Evolutionary conservation across 2,329 filamentous ascomycete genomes (phyloP), one percentile per base, ranked within the genome.

Genomic region (Amesomyces nigricolor): DNA sequence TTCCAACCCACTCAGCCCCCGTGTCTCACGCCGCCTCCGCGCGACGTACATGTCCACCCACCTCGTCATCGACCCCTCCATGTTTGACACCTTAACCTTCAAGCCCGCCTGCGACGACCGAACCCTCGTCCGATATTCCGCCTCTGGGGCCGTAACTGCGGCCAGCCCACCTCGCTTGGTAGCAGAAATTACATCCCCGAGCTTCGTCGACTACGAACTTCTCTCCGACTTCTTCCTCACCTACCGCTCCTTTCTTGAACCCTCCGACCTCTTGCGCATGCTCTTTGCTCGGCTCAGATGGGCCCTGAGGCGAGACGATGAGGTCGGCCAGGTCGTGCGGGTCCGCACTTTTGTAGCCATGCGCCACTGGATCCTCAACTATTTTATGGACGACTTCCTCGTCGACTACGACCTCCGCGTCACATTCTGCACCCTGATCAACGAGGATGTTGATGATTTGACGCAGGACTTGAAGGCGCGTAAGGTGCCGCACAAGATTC

Each of bases 161-260:
- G 94, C 94, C 13, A 96, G 91, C 0, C 91, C 92, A 1, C 86
- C 91, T 3, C 86, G 94, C 11, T 83, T 99, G 38, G 89, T 99
- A 48, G 91, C 92, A 11, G 91, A 99, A 72, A 96, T 99, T 60
- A 97, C 94, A 0, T 97, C 94, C 0, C 90, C 94, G 14, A 91
- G 85, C 48, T 96, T 97, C 68, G 83, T 99, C 66, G 92, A 99
- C 70, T 99, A 99, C 69, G 92, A 97, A 66, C 79, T 99, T 5
- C 82, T 99, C 4, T 97, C 94, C 1, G 94, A 99, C 70, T 99
- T 99, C 72, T 99, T 99, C 66, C 81, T 99, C 19, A 97, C 94
- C 0, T 99, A 90, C 67, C 88, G 94, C 47, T 82, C 88, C 3
- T 99, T 96, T 67, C 76, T 99, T 57, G 85, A 89, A 11, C 78